Evolutionary conservation across 2,329 filamentous ascomycete genomes (phyloP).

Genomic region (Bimuria novae-zelandiae): DNA sequence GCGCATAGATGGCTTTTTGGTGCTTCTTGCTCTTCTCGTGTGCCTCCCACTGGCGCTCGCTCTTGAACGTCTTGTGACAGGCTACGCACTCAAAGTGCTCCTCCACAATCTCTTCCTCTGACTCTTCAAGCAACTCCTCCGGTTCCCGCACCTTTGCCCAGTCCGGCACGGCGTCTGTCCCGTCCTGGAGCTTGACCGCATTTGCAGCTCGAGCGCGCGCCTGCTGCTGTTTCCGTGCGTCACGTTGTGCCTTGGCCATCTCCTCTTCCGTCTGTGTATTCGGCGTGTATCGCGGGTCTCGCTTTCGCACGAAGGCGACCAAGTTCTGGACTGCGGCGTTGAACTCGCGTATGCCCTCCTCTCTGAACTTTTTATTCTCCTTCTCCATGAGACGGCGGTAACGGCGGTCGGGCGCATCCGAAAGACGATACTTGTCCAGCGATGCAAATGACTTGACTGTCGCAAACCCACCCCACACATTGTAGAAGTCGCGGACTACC

Average conservation of each 20-base stretch:
- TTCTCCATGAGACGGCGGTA: constrained; percentile 89
- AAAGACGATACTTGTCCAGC: constrained; percentile 82
- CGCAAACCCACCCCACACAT: constrained; percentile 76
- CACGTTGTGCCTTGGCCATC: constrained; percentile 75
- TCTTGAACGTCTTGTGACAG: constrained; percentile 75
- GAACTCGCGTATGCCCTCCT: constrained; percentile 83
- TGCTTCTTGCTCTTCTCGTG: constrained; percentile 99
- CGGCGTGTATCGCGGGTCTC: constrained; percentile 81
- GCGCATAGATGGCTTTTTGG: constrained; percentile 77
- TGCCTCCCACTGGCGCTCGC: constrained; percentile 85
- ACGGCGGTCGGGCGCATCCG: constrained; percentile 84
- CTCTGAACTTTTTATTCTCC: constrained; percentile 83
- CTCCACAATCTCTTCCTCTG: constrained; percentile 55
- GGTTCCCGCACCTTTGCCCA: constrained; percentile 71
- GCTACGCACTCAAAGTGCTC: constrained; percentile 66
- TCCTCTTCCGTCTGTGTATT: constrained; percentile 80
- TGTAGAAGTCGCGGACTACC: constrained; percentile 80
- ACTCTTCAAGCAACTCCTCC: constrained; percentile 60
- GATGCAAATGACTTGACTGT: constrained; percentile 87
- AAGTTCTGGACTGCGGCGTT: constrained; percentile 89
- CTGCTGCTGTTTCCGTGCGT: constrained; percentile 81
- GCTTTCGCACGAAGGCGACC: constrained; percentile 85
- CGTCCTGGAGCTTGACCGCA: constrained; percentile 68
- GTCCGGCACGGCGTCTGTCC: constrained; percentile 68
- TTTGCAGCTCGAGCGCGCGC: constrained; percentile 81